Conservation (phyloP, 106 monocot species). For the Allium sativum region DNA sequence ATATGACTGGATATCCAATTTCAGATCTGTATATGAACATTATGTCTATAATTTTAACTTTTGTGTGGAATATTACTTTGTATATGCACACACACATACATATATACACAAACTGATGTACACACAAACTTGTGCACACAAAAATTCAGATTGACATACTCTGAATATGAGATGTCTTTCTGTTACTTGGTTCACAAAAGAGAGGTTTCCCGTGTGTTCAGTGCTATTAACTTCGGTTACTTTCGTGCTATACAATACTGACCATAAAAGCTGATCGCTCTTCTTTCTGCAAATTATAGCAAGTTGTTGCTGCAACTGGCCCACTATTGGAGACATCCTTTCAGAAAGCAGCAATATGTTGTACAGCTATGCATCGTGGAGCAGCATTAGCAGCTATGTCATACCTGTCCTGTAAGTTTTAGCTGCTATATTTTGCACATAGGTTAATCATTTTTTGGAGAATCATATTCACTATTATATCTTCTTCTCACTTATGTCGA, state of each 20-base stretch:
- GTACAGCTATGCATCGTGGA: slow-evolving; percentile 89
- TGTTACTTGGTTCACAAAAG: too few species aligned
- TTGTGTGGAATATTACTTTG: too few species aligned
- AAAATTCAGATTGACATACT: too few species aligned
- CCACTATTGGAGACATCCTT: slow-evolving; percentile 70
- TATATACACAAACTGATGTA: too few species aligned
- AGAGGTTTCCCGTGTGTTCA: neutral
- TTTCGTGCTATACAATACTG: neutral
- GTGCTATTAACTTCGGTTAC: neutral
- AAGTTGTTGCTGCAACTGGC: slow-evolving; percentile 66
- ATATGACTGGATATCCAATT: too few species aligned
- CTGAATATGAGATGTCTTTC: too few species aligned
- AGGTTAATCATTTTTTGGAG: neutral
- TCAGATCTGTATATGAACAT: too few species aligned
- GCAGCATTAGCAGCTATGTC: slow-evolving; percentile 91
- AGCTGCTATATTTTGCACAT: neutral
- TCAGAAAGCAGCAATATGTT: slow-evolving; percentile 91
- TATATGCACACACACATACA: too few species aligned
- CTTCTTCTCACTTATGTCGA: neutral
- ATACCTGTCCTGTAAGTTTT: slow-evolving; percentile 78
- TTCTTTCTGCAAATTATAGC: slow-evolving; percentile 24
- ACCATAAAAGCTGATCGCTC: neutral
- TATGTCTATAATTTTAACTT: too few species aligned
- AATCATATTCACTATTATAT: neutral
- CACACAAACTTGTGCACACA: too few species aligned